Percentiles rank a stretch among this genome's conserved stretches.
These are phyloP conservation scores for Crucibulum cyathiforme DNA, from an alignment of 1,284 basidiomycete species.

Conservation along the genomic window DNA sequence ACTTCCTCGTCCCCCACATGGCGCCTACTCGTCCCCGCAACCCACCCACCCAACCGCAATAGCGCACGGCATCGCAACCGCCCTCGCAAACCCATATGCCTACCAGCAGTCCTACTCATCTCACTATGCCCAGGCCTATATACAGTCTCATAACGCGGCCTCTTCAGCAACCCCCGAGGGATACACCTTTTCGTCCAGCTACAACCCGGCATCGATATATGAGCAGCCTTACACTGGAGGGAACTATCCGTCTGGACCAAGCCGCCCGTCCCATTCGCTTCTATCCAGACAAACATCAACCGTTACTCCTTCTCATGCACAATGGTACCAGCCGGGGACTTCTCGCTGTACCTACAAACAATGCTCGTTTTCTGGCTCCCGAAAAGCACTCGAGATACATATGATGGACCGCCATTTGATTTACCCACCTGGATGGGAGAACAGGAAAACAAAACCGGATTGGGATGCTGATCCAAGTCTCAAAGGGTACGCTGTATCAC, in stretches of 20 bases:
- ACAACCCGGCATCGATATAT: conserved; percentile 33
- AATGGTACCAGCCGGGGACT: conserved; percentile 70
- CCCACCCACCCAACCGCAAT: neutral
- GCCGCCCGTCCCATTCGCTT: conserved; percentile 3
- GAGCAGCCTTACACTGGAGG: no score
- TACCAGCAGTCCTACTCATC: conserved; percentile 34
- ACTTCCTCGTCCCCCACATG: no score
- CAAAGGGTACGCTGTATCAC: conserved; percentile 58
- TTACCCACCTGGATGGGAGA: conserved; percentile 78
- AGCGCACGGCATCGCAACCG: neutral
- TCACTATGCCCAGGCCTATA: conserved; percentile 70
- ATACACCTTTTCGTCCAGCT: conserved; percentile 61
- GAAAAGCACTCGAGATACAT: conserved; percentile 79
- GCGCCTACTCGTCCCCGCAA: neutral
- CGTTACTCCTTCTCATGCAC: conserved; percentile 10
- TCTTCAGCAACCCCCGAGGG: conserved; percentile 51
- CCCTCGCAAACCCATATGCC: conserved; percentile 7
- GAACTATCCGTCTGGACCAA: neutral
- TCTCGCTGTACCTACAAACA: conserved; percentile 67
- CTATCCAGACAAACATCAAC: neutral
- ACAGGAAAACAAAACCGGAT: conserved; percentile 61
- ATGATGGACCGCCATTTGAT: conserved; percentile 92
- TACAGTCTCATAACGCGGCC: conserved; percentile 39
- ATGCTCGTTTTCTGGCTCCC: conserved; percentile 78
- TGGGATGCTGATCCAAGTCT: conserved; percentile 82